Evolutionary conservation across 805 yeast species (phyloP), one percentile per base, ranked within the genome.

Genomic region (Kodamaea fukazawae): DNA sequence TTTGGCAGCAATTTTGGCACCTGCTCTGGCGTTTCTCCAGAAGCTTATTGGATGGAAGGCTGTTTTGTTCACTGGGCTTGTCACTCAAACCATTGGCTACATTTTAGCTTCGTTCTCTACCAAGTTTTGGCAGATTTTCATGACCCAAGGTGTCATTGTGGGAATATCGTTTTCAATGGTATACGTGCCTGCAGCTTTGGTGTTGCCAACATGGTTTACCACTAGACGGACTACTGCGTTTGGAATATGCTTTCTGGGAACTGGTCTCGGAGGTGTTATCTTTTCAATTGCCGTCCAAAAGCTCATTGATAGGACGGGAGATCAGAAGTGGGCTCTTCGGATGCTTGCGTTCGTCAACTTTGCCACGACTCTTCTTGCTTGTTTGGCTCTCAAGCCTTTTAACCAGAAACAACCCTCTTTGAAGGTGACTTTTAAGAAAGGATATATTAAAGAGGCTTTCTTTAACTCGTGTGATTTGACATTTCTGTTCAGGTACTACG

Each of bases 91-190:
- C 43, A 67, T 71, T 0, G 83, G 81, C 0, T 67, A 75, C 27
- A 43, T 84, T 40, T 49, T 83, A 46, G 88, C 90, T 1, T 74
- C 83, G 5, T 81, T 71, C 50, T 58, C 84, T 1, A 73, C 69
- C 2, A 65, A 69, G 28, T 52, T 79, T 14, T 83, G 90, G 89
- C 81, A 85, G 45, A 53, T 85, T 10, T 81, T 73, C 50, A 56
- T 81, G 29, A 76, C 86, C 5, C 90, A 84, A 58, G 90, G 91
- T 20, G 65, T 82, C 2, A 44, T 84, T 31, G 73, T 28, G 11
- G 37, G 37, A 2, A 9, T 72, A 38, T 84, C 88, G 23, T 52
- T 75, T 23, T 81, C 82, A 2, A 55, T 79, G 48, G 18, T 35
- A 16, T 35, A 20, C 17, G 17, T 34, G 11, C 37, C 37, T 13